Evolutionary conservation across 163 green algal genomes (phyloP), one percentile per base, ranked within the genome.

Genomic region (Volvox carteri): DNA sequence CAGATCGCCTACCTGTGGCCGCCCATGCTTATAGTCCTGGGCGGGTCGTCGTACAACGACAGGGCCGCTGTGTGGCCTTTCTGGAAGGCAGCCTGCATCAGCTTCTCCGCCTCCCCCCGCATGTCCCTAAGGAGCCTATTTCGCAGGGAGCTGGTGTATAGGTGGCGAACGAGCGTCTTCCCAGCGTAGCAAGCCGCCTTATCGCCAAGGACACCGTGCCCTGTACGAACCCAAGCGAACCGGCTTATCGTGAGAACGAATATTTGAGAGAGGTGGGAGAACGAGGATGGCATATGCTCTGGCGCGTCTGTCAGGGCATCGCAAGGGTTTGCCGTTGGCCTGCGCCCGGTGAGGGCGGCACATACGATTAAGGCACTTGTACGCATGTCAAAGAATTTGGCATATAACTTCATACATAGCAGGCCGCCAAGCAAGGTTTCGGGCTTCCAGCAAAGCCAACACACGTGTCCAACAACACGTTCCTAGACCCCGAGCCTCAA

Each of bases 201-300:
- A 84, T 97, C 95, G 0, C 95, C 95, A 1, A 97, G 84, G 73
- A 97, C 94, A 14, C 95, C 95, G 54, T 97, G 95, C 0, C 95
- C 95, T 93, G 86, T 35, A 74, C 11, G 9, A 19, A 46, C 52
- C 23, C 30, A 37, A 12, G 58, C 58, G 48, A 23, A 58, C 48
- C n/a, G n/a, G n/a, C n/a, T n/a, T n/a, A n/a, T n/a, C n/a, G n/a
- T n/a, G n/a, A n/a, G n/a, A n/a, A n/a, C n/a, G n/a, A n/a, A n/a
- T n/a, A n/a, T n/a, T n/a, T n/a, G n/a, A n/a, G n/a, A n/a, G n/a
- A n/a, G n/a, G n/a, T n/a, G n/a, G n/a, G n/a, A n/a, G n/a, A n/a
- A n/a, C n/a, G n/a, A n/a, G n/a, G n/a, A n/a, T n/a, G n/a, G n/a
- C n/a, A n/a, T n/a, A n/a, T n/a, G n/a, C n/a, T n/a, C n/a, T n/a